These are phyloP conservation scores for Discostella pseudostelligera DNA, from an alignment of 108 stramenopile species.

Conservation along the genomic window DNA sequence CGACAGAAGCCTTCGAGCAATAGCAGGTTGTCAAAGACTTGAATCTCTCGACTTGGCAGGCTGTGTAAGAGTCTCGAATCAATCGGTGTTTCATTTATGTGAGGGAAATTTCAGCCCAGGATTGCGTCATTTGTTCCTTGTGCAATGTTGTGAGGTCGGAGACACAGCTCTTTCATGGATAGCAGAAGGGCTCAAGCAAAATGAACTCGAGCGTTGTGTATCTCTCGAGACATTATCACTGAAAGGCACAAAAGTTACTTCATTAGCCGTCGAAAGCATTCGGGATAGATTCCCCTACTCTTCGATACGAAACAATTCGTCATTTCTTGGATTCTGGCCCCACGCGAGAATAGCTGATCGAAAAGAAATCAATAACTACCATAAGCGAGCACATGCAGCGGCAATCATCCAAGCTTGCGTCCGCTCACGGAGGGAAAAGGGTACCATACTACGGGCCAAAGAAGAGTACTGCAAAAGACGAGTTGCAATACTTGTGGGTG, in stretches of 20 bases:
- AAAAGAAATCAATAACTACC: conserved; percentile 42
- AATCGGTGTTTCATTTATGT: conserved; percentile 35
- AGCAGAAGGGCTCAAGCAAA: conserved; percentile 44
- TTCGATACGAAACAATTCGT: conserved; percentile 16
- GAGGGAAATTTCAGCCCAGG: conserved; percentile 46
- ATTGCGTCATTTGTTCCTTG: conserved; percentile 30
- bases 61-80: conserved; percentile 40
- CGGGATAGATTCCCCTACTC: conserved; percentile 38
- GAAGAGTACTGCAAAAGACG: conserved; percentile 29
- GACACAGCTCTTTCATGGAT: conserved; percentile 52
- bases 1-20: conserved; percentile 26
- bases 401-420: conserved; percentile 47
- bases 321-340: conserved; percentile 50
- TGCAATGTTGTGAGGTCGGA: conserved; percentile 35
- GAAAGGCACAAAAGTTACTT: conserved; percentile 37
- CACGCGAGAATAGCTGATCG: conserved; percentile 33
- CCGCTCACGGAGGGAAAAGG: conserved; percentile 33
- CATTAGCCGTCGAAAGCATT: conserved; percentile 27
- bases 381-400: conserved; percentile 17
- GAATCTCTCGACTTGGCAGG: conserved; percentile 39
- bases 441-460: conserved; percentile 27
- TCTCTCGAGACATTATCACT: conserved; percentile 46
- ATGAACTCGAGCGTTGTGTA: conserved; percentile 7
- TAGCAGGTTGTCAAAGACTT: conserved; percentile 40
- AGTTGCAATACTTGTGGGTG: conserved; percentile 42